These are phyloP conservation scores for Ramaria sp. DNA, from an alignment of 768 basidiomycete species.

Conservation along the genomic window DNA sequence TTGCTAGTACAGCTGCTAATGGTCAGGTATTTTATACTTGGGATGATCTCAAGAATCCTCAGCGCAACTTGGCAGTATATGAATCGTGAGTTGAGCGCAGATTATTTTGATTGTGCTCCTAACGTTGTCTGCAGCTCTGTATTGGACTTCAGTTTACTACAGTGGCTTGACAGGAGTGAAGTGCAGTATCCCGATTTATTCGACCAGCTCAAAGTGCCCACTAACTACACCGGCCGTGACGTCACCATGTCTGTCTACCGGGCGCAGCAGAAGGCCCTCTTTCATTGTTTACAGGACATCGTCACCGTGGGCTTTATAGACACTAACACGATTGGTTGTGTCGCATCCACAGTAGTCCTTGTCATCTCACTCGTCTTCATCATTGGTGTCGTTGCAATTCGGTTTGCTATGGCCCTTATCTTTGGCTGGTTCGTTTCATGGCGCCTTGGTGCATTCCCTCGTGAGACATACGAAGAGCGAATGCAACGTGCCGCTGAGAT, in stretches of 20 bases:
- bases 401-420: conserved; percentile 92
- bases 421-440: conserved; percentile 99
- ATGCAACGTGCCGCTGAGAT: conserved; percentile 86
- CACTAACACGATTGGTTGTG: conserved; percentile 88
- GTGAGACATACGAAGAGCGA: conserved; percentile 86
- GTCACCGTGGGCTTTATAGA: conserved; percentile 90
- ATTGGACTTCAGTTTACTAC: conserved; percentile 78
- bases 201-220: conserved; percentile 57
- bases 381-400: conserved; percentile 89
- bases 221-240: conserved; percentile 75
- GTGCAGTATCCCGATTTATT: conserved; percentile 80
- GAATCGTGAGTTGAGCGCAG: conserved; percentile 59
- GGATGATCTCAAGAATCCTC: conserved; percentile 61
- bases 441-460: conserved; percentile 86
- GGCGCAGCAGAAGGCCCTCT: conserved; percentile 53
- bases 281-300: conserved; percentile 78
- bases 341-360: conserved; percentile 89
- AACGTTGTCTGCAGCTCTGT: conserved; percentile 45
- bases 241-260: conserved; percentile 81
- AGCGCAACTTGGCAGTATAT: conserved; percentile 83
- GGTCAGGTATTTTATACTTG: conserved; percentile 94
- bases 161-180: conserved; percentile 73
- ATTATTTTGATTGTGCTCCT: conserved; percentile 8
- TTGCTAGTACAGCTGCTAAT: conserved; percentile 40
- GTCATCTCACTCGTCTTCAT: conserved; percentile 96